Evolutionary conservation across 1,139 yeast species (phyloP), one percentile per base, ranked within the genome.

Genomic region (Pneumocystis canis): DNA sequence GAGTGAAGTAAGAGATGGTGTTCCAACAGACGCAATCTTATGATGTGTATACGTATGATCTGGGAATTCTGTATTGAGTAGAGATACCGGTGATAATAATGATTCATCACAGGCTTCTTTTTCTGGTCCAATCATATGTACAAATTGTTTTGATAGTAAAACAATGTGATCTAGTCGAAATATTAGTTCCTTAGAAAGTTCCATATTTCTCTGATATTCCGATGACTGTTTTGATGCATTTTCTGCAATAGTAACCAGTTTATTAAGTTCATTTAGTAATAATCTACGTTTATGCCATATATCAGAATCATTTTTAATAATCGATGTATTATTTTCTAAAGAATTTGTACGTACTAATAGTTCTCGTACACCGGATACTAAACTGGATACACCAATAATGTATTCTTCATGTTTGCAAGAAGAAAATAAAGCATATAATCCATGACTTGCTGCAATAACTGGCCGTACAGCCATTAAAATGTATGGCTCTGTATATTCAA

Each of bases 331-430:
- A 67, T 97, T 78, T 1, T 96, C 88, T 35, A 92, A 80, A 71
- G 96, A 87, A 65, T 87, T 86, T 0, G 96, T 87, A 2, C 54
- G 39, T 20, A 59, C 30, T 5, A 59, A n/a, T 58, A 58, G 41
- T 20, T 81, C 75, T 66, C 95, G 79, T 3, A 92, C 95, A 39
- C 97, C 97, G 70, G 88, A 89, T 67, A 96, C 81, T 7, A 92
- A 80, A 58, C 78, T 79, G 66, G 84, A 83, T 64, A 84, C 78
- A 16, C 76, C 72, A 28, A 74, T 71, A 61, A 75, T 77, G 25
- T 74, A 62, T n/a, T 59, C 32, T 2, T 63, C 47, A 28, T 53
- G 62, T 3, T 53, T 33, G 2, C 59, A 65, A 5, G 64, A 16
- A 9, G 62, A 63, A 37, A 62, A 30, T 16, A 58, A 47, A 3